These are phyloP conservation scores for Geotrichum klebahnii DNA, from an alignment of 1,139 yeast species.

Conservation along the genomic window DNA sequence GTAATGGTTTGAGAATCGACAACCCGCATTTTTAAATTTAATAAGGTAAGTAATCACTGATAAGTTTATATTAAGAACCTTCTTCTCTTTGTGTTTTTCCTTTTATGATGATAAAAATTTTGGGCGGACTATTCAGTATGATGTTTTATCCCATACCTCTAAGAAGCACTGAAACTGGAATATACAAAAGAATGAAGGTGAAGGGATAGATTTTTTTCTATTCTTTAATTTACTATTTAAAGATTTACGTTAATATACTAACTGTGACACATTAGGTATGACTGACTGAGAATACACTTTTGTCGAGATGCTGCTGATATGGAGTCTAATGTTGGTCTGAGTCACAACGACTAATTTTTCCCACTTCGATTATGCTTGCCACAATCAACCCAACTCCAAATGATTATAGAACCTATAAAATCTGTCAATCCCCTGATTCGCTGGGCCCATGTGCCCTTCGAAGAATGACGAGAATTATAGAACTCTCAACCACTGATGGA, in stretches of 20 bases:
- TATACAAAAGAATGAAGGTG: neutral
- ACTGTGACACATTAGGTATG: conserved; percentile 9
- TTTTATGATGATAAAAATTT: conserved; percentile 24
- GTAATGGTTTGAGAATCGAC: too few relatives aligned
- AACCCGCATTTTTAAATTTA: too few relatives aligned
- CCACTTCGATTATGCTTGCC: neutral
- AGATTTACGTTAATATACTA: conserved; percentile 10
- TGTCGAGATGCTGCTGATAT: too few relatives aligned
- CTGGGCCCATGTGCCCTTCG: neutral
- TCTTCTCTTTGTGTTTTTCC: neutral
- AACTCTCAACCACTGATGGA: conserved; percentile 10
- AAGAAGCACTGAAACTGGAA: conserved; percentile 33
- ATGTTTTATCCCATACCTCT: conserved; percentile 30
- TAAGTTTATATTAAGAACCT: too few relatives aligned
- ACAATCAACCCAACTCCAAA: conserved; percentile 14
- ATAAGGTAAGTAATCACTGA: conserved; percentile 4
- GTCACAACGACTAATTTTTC: neutral
- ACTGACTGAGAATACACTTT: too few relatives aligned
- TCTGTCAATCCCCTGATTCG: conserved; percentile 39
- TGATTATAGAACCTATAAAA: conserved; percentile 31
- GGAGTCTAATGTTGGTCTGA: too few relatives aligned
- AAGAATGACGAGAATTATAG: conserved; percentile 9
- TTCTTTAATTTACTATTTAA: conserved; percentile 1
- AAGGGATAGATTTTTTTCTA: neutral
- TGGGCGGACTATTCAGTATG: conserved; percentile 26